Base-by-base conservation (phyloP, 2,329 filamentous ascomycete genomes). In the Cercospora nicotianae region DNA sequence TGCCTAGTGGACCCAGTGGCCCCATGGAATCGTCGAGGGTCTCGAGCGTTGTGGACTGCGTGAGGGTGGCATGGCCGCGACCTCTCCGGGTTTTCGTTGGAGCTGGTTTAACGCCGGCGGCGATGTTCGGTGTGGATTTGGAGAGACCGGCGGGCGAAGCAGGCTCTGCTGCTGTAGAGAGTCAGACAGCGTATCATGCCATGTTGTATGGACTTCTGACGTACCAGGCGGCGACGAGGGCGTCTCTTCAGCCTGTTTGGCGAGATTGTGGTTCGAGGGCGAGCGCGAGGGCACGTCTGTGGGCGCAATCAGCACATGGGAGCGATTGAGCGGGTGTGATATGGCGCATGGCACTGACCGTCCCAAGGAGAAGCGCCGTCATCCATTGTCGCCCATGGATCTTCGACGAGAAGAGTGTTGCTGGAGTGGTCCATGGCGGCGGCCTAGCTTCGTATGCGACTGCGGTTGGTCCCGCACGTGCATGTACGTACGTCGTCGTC, bases 1-100 rank as follows among this genome's bases (percentile, higher is more conserved):
- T 75, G 62, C 87, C 87, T 30, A 90, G 80, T 64, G 89, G 90
- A 67, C 92, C 92, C 62, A 96, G 83, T 23, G 92, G 92, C 1
- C 92, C 92, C 57, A 94, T 86, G 65, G 91, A 90, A 59, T 78
- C 76, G 42, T 93, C 91, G 72, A 92, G 90, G 69, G 90, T 90
- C 80, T 94, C 89, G 69, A 94, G 89, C 64, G 89, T 90, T 58
- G 91, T 93, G 31, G 90, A 87, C 77, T 94, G 91, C 23, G 90
- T 87, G 78, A 93, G 91, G 67, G 90, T 89, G 73, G 90, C 89
- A 76, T 93, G 83, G 76, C 87, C 86, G 69, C 86, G 84, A 64
- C 83, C 81, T n/a, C 81, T 81, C 71, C 86, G 81, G 16, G 84
- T 83, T 69, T 78, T 78, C 65, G 73, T 73, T 8, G 75, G 75